Conservation (phyloP, 2,329 filamentous ascomycete genomes). For the Dactylonectria estremocensis region DNA sequence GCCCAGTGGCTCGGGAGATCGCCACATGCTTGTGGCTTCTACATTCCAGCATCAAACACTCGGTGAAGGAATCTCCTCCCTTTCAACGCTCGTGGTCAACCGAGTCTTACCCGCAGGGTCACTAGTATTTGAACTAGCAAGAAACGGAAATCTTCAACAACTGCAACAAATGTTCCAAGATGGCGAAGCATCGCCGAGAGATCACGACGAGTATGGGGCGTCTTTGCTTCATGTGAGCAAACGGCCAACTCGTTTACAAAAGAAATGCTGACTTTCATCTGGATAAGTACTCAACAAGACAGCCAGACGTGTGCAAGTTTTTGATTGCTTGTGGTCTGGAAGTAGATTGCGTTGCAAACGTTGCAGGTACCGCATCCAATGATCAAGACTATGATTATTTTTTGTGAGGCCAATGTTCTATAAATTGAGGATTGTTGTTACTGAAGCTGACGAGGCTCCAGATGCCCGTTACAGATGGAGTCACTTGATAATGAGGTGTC, state of each 20-base stretch:
- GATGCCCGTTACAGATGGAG: neutral
- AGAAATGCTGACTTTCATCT: neutral
- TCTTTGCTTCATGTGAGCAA: slow-evolving; percentile 39
- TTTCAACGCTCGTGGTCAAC: slow-evolving; percentile 19
- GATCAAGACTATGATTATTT: too few species aligned
- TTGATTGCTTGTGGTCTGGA: slow-evolving; percentile 28
- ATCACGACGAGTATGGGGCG: slow-evolving; percentile 40
- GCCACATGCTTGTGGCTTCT: slow-evolving; percentile 27
- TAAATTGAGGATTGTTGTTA: neutral
- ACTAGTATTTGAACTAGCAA: slow-evolving; percentile 16
- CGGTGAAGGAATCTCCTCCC: neutral
- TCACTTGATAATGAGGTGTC: rapidly evolving
- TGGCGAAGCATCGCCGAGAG: slow-evolving; percentile 33
- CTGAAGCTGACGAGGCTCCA: neutral
- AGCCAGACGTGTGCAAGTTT: slow-evolving; percentile 34
- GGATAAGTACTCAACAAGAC: slow-evolving; percentile 23
- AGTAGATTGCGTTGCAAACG: slow-evolving; percentile 21
- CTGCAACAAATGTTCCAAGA: slow-evolving; percentile 29
- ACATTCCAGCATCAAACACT: neutral
- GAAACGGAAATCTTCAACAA: slow-evolving; percentile 1
- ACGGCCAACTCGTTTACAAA: neutral
- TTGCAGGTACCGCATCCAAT: neutral
- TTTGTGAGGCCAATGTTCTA: neutral
- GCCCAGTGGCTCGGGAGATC: neutral
- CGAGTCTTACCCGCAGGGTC: slow-evolving; percentile 1